These are phyloP conservation scores for Debaryomyces fabryi DNA, from an alignment of 1,139 yeast genomes.

Conservation along the genomic window DNA sequence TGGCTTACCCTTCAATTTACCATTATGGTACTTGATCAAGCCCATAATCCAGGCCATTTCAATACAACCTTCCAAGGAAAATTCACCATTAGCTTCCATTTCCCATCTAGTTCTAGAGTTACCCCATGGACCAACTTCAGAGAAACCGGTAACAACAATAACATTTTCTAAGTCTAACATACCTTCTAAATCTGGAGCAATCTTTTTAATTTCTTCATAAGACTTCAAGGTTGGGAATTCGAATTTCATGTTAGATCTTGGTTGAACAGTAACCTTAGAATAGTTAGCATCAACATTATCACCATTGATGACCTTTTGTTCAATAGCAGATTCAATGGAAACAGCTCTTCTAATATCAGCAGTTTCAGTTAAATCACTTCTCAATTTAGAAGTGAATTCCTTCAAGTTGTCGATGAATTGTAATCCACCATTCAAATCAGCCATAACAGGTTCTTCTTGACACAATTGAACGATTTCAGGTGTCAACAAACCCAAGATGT, in stretches of 20 bases:
- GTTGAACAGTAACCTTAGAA: slow-evolving; percentile 73
- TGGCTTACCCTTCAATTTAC: slow-evolving; percentile 83
- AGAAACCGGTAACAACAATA: slow-evolving; percentile 93
- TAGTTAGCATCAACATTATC: slow-evolving; percentile 86
- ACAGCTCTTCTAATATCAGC: slow-evolving; percentile 96
- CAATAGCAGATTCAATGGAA: slow-evolving; percentile 88
- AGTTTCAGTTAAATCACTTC: slow-evolving; percentile 79
- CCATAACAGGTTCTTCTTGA: slow-evolving; percentile 94
- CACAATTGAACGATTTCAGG: slow-evolving; percentile 84
- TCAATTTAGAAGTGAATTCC: slow-evolving; percentile 79
- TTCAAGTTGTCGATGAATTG: slow-evolving; percentile 91
- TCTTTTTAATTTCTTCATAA: slow-evolving; percentile 69
- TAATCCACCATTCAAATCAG: slow-evolving; percentile 98
- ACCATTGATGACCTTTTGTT: slow-evolving; percentile 91
- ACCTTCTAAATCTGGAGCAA: slow-evolving; percentile 82
- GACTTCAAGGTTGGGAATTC: slow-evolving; percentile 88
- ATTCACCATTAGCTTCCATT: slow-evolving; percentile 94
- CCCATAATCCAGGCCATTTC: slow-evolving; percentile 99
- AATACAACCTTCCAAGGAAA: slow-evolving; percentile 97
- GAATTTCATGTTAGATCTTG: slow-evolving; percentile 93
- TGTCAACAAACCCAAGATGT: slow-evolving; percentile 89
- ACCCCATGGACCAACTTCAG: slow-evolving; percentile 99
- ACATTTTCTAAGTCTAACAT: slow-evolving; percentile 89
- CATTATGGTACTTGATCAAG: slow-evolving; percentile 89
- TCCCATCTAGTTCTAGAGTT: slow-evolving; percentile 99